Base-by-base conservation (phyloP, 1,139 yeast species). In the Kodamaea derodonti region DNA sequence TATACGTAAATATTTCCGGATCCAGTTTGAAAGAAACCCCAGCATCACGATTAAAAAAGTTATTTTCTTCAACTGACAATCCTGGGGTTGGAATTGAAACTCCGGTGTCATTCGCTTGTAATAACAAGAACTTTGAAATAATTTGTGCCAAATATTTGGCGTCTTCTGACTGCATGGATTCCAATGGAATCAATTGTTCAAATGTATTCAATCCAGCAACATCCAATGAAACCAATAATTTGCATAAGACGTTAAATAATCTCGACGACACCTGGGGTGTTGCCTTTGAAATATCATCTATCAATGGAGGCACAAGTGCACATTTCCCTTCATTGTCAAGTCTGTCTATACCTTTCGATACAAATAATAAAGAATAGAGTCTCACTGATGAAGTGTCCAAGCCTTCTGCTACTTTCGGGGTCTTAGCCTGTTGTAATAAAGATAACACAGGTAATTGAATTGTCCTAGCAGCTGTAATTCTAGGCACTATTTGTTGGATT, bases 41-140 rank as follows among this genome's bases (percentile, higher is more conserved):
- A 4, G 94, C 86, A 42, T 76, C 76, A 35, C 69, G 69, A 0
- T 86, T 80, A 48, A 86, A 75, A 48, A 78, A 84, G 1, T 73
- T 54, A 22, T 72, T 69, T 36, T 83, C 86, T 0, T 56, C 54
- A 1, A 67, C 53, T 16, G 79, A 66, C 38, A 87, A 59, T 0
- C 95, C 95, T 0, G 92, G 85, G 34, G 76, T 66, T 16, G 34
- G 72, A 42, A 45, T 60, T 1, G 58, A 54, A 2, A 34, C 27
- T 2, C 43, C 31, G 10, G 42, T 41, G 2, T 40, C 34, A 0
- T 50, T 67, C 0, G 87, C 80, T 31, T 62, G 63, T 28, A 85
- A 56, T 38, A 84, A 48, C 49, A 84, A 72, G 39, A 85, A 73
- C 37, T 75, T 71, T 17, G 76, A 65, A 28, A 82, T 71, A 35